A percentile compares a stretch with the other conserved stretches of the same genome.
These are phyloP conservation scores for Corynascus novoguineensis DNA, from an alignment of 495 filamentous ascomycete species.

Conservation along the genomic window DNA sequence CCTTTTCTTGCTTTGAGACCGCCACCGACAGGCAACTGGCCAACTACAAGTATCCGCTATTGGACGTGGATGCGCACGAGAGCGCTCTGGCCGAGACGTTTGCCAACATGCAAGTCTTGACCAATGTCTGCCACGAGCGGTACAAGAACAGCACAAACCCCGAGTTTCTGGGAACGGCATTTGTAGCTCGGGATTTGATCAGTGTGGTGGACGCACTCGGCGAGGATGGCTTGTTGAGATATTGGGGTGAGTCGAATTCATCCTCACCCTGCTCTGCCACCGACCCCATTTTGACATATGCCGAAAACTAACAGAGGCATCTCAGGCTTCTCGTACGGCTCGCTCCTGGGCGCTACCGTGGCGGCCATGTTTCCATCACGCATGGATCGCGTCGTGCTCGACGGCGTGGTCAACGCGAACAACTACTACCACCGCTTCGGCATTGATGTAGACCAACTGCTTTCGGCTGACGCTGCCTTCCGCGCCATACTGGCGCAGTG, in stretches of 20 bases:
- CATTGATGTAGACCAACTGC: slow-evolving; percentile 6
- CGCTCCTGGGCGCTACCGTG: slow-evolving; percentile 48
- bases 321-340: slow-evolving; percentile 56
- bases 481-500: neutral
- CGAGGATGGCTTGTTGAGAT: slow-evolving; percentile 42
- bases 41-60: neutral
- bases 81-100: neutral
- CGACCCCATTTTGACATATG: too few relatives aligned
- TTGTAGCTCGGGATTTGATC: slow-evolving; percentile 41
- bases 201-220: slow-evolving; percentile 38
- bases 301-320: neutral
- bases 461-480: slow-evolving; percentile 8
- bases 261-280: neutral
- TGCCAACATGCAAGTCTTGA: neutral
- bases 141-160: slow-evolving; percentile 18
- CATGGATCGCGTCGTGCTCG: slow-evolving; percentile 32
- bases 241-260: slow-evolving; percentile 35
- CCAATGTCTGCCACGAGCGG: slow-evolving; percentile 14
- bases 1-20: slow-evolving; percentile 33
- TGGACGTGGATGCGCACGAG: neutral
- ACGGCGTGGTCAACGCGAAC: slow-evolving; percentile 33
- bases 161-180: slow-evolving; percentile 34
- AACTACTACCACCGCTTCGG: slow-evolving; percentile 26
- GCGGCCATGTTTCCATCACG: slow-evolving; percentile 38
- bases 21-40: neutral